phyloP scores from a whole-genome alignment of 768 basidiomycete genomes.

The Coprinopsis strossmayeri region DNA sequence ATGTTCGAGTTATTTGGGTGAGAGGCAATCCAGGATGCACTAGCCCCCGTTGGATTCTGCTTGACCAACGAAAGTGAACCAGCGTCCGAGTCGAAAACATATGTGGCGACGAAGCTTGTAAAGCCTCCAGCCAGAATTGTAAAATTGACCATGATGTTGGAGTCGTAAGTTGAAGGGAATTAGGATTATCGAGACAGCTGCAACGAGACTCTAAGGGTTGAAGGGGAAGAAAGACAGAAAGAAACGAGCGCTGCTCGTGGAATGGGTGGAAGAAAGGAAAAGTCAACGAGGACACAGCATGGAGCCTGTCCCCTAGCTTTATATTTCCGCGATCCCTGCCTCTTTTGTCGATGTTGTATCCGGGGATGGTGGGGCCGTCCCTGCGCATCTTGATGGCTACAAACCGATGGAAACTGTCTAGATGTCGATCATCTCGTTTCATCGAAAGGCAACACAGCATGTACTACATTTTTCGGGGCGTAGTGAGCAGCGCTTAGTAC shows the following conservation, averaged over 20 bases:
- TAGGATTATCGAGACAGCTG: neutral
- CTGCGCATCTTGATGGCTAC: too few relatives aligned
- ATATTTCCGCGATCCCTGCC: too few relatives aligned
- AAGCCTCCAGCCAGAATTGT: constrained; percentile 67
- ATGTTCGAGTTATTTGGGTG: constrained; percentile 53
- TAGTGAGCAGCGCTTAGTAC: too few relatives aligned
- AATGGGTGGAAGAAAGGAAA: neutral
- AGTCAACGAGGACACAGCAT: neutral
- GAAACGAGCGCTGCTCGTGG: constrained; percentile 1
- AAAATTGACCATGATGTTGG: constrained; percentile 50
- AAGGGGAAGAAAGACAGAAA: neutral
- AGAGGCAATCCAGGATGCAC: constrained; percentile 54
- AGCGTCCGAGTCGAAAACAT: constrained; percentile 36
- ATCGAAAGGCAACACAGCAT: too few relatives aligned
- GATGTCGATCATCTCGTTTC: too few relatives aligned
- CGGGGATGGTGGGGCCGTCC: too few relatives aligned
- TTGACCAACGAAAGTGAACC: constrained; percentile 23
- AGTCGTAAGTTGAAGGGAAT: neutral
- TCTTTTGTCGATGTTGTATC: neutral
- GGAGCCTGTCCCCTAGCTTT: too few relatives aligned
- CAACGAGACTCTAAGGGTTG: neutral
- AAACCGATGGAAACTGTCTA: too few relatives aligned
- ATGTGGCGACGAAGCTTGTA: constrained; percentile 53
- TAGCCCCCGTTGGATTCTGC: constrained; percentile 43
- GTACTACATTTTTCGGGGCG: too few relatives aligned